Conservation (phyloP, 2,329 filamentous ascomycete species). For the Elsinoe necatrix region DNA sequence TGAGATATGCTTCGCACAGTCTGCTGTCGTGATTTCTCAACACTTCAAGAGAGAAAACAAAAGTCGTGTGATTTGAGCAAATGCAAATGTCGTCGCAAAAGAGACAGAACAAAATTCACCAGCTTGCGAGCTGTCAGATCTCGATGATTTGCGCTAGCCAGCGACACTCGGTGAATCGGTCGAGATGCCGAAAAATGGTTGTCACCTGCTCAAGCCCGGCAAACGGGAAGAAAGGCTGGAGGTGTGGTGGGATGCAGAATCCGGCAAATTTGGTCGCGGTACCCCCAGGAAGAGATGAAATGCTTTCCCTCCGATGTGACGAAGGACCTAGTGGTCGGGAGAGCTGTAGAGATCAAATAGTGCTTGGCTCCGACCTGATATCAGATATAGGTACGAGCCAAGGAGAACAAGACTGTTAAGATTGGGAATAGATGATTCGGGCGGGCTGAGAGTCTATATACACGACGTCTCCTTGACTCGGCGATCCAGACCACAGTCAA, state of each 20-base stretch:
- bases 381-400: not conserved
- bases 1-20: too few species aligned
- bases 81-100: not conserved
- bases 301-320: not conserved
- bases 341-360: not conserved
- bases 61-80: not conserved
- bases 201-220: not conserved
- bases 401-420: not conserved
- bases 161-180: slow-evolving; percentile 1
- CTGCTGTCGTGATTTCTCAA: too few species aligned
- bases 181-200: not conserved
- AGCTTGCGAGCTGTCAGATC: not conserved
- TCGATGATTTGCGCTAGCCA: slow-evolving; percentile 7
- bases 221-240: not conserved
- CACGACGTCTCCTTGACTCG: not conserved
- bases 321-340: not conserved
- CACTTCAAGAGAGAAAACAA: not conserved
- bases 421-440: not conserved
- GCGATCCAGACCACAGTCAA: slow-evolving; percentile 3
- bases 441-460: not conserved
- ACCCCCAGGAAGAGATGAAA: not conserved
- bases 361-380: not conserved
- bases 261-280: not conserved
- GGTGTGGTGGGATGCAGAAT: slow-evolving; percentile 1
- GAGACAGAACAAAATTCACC: not conserved